A percentile compares a stretch with the other conserved stretches of the same genome.
phyloP scores from a whole-genome alignment of 768 basidiomycete species.

The Antrodiella citrinella region DNA sequence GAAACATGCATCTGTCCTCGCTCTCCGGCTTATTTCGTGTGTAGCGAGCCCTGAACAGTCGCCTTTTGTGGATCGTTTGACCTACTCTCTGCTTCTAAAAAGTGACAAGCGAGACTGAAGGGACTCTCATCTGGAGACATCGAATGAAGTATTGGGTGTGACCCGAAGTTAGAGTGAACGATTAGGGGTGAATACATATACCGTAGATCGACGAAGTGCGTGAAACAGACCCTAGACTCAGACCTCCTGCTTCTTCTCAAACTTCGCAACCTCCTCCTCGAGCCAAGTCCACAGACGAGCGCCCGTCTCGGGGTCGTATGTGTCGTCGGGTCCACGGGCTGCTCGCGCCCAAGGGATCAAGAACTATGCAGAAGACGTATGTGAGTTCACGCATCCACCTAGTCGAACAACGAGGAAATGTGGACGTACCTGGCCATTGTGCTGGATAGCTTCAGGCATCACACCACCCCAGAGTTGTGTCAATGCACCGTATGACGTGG shows the following conservation, averaged over 20 bases:
- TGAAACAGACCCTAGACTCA: conserved; percentile 10
- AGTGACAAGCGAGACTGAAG: background rate
- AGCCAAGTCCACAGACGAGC: conserved; percentile 8
- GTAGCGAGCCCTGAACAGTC: background rate
- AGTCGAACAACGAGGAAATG: background rate
- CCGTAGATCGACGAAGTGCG: too few relatives aligned
- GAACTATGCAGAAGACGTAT: too few relatives aligned
- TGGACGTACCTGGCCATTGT: conserved; percentile 34
- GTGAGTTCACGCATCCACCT: background rate
- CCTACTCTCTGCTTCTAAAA: background rate
- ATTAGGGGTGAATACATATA: background rate
- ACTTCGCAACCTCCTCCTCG: conserved; percentile 5
- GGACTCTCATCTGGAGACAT: background rate
- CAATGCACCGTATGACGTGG: conserved; percentile 22
- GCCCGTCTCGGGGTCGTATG: conserved; percentile 9
- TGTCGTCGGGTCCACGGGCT: conserved; percentile 4
- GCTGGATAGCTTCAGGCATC: conserved; percentile 27
- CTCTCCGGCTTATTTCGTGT: too few relatives aligned
- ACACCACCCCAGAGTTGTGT: conserved; percentile 28
- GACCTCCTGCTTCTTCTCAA: background rate
- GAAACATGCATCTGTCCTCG: too few relatives aligned
- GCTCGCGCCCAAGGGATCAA: conserved; percentile 8
- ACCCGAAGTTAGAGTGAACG: background rate
- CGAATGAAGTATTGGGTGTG: background rate
- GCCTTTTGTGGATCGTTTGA: background rate